phyloP scores from a whole-genome alignment of 495 filamentous ascomycete genomes.

The Antarctomyces pellizariae region DNA sequence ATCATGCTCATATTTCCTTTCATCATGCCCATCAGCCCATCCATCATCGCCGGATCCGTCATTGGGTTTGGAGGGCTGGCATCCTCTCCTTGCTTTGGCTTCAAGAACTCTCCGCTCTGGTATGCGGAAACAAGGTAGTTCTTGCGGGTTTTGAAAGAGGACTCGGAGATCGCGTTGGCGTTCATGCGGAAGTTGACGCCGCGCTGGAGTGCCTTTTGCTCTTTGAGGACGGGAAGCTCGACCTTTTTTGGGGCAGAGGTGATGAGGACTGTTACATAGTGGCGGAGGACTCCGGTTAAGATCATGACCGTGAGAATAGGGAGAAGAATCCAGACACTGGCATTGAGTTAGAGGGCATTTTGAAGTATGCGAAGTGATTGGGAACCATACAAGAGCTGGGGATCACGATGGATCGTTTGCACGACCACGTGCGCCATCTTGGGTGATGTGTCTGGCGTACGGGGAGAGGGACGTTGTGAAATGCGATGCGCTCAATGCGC shows the following conservation, averaged over 20 bases:
- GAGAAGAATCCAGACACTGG: constrained; percentile 92
- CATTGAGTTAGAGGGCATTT: constrained; percentile 4
- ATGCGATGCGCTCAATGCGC: no score
- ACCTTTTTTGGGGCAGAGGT: constrained; percentile 64
- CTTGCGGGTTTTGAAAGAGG: constrained; percentile 58
- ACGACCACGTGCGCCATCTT: constrained; percentile 68
- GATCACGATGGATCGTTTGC: constrained; percentile 97
- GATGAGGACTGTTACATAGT: constrained; percentile 85
- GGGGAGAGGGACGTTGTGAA: no score
- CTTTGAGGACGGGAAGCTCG: constrained; percentile 48
- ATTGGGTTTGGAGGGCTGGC: constrained; percentile 85
- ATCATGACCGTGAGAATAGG: constrained; percentile 33
- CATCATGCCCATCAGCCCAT: constrained; percentile 99
- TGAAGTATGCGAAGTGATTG: constrained; percentile 4
- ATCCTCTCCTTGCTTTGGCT: constrained; percentile 64
- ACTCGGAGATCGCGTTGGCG: constrained; percentile 41
- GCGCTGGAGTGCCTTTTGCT: constrained; percentile 70
- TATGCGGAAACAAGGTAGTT: constrained; percentile 58
- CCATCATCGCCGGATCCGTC: constrained; percentile 94
- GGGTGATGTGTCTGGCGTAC: no score
- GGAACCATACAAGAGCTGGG: constrained; percentile 66
- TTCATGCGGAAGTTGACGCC: constrained; percentile 71
- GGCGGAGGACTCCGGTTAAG: constrained; percentile 80
- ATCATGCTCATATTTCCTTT: constrained; percentile 99
- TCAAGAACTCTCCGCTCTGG: constrained; percentile 67